Evolutionary conservation across 768 basidiomycete species (phyloP), one percentile per base, ranked within the genome.

Genomic region (Amanita pseudoporphyria): DNA sequence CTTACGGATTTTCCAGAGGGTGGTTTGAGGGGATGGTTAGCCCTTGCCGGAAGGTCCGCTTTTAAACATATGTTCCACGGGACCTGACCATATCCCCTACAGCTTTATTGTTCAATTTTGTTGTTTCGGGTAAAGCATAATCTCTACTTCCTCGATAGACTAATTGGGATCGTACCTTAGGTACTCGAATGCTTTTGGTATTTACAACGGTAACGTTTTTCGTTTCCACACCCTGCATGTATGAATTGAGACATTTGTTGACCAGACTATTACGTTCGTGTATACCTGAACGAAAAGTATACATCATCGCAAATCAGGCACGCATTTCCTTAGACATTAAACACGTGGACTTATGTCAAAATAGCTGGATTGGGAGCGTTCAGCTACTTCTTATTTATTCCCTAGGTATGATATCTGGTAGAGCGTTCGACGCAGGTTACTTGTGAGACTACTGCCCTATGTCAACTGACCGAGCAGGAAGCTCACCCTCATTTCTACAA

Each of bases 381-480:
- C 75, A 80, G 46, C 60, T 76, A 9, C 69, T 73, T 47, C 60
- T 79, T 14, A 62, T 72, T 16, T 60, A 78, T 31, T 64, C 70
- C 2, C 63, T 65, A 33, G 75, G 76, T 1, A 58, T 76, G 22
- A 45, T 73, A 38, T 65, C 70, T 3, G 79, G 79, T 10, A 66
- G 71, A 41, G 59, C 71, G 5, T 76, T 76, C 54, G 79, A 80
- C 44, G 66, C 66, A 18, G 78, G 79, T 45, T 73, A 76, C 58
- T 77, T 76, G 73, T 72, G 56, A 55, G 70, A 53, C 22, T 24
- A 2, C 24, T 9, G 9, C 10, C 5, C 7, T 14, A 21, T 16
- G 6, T n/a, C 16, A 18, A 30, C 22, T 39, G 18, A 14, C 16
- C 3, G 14, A 22, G 14, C 2, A 19, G 3, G 21, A n/a, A 41